Base-by-base conservation (phyloP, 768 basidiomycete species). In the Kwoniella mangroviensis region DNA sequence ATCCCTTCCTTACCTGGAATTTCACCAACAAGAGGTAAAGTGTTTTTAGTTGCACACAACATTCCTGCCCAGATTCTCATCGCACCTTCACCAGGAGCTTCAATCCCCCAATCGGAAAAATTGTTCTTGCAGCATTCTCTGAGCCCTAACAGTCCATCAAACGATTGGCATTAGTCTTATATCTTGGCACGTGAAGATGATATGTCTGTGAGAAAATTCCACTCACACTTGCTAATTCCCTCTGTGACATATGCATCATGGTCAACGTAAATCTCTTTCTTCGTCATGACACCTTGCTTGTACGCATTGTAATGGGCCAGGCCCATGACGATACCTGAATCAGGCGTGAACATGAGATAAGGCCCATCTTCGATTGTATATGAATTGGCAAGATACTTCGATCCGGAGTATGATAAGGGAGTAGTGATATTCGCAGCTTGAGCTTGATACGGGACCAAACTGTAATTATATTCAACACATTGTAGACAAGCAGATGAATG, bases 11-110 rank as follows among this genome's bases (percentile, higher is more conserved):
- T 53, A 12, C 65, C 72, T 2, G 79, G 79, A 0, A 81, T 61
- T 15, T 61, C 51, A 2, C 80, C 80, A 15, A 81, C 70, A 49
- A 79, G 67, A 5, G 80, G 80, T 10, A 79, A 58, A 21, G 63
- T 68, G 51, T 81, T 76, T 63, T 71, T 71, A 15, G 76, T 68
- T 15, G 54, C 63, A 21, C 73, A 70, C 15, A 73, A 60, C 41
- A 81, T 76, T 15, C 80, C 80, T 0, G 70, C 65, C 78, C 80
- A 81, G 1, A 74, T 52, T 45, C 76, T 60, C 12, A 56, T 73
- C 4, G 61, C 56, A 4, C 79, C 79, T 65, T 81, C 79, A 5
- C 79, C 79, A 19, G 68, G 62, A 2, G 67, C 69, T 54, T 77
- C 68, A 4, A 21, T 24, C 4, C 73, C 72, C 78, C 80, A 81